Evolutionary conservation across 2,329 filamentous ascomycete genomes (phyloP).

Genomic region (Triangularia setosa): DNA sequence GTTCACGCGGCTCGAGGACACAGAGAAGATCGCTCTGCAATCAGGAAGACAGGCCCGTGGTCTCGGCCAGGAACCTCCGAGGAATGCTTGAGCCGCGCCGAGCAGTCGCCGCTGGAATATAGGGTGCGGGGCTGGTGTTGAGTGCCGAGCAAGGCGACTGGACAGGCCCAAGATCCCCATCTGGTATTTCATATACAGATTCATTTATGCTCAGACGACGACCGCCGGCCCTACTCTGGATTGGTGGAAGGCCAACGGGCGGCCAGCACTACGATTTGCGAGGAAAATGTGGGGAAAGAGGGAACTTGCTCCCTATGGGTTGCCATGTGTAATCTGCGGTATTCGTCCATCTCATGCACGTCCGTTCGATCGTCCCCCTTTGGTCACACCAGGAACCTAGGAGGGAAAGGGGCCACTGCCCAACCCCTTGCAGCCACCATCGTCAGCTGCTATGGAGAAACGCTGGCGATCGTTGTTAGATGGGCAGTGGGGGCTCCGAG

Average conservation of each 20-base stretch:
- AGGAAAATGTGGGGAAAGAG: slow-evolving; percentile 23
- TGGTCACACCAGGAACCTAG: background rate
- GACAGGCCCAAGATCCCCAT: slow-evolving; percentile 23
- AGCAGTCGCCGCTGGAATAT: slow-evolving; percentile 22
- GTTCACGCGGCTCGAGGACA: slow-evolving; percentile 8
- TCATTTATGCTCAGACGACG: slow-evolving; percentile 25
- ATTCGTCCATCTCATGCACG: slow-evolving; percentile 26
- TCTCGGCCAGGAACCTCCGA: slow-evolving; percentile 31
- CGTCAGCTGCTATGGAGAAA: slow-evolving; percentile 16
- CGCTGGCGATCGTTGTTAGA: slow-evolving; percentile 8
- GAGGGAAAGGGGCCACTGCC: background rate
- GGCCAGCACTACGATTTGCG: slow-evolving; percentile 5
- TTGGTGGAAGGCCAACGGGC: slow-evolving; percentile 16
- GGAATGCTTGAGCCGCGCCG: slow-evolving; percentile 22
- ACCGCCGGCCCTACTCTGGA: slow-evolving; percentile 19
- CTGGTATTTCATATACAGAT: slow-evolving; percentile 25
- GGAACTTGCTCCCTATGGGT: background rate
- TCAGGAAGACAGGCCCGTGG: slow-evolving; percentile 35
- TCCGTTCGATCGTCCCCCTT: slow-evolving; percentile 12
- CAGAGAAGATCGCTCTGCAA: slow-evolving; percentile 23
- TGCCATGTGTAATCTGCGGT: slow-evolving; percentile 23
- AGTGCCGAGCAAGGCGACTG: slow-evolving; percentile 23
- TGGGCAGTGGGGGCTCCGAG: slow-evolving; percentile 4
- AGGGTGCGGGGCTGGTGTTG: slow-evolving; percentile 23
- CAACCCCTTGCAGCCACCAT: slow-evolving; percentile 8